phyloP scores from a whole-genome alignment of 164 flowering plant genomes.

The Pachysandra terminalis region DNA sequence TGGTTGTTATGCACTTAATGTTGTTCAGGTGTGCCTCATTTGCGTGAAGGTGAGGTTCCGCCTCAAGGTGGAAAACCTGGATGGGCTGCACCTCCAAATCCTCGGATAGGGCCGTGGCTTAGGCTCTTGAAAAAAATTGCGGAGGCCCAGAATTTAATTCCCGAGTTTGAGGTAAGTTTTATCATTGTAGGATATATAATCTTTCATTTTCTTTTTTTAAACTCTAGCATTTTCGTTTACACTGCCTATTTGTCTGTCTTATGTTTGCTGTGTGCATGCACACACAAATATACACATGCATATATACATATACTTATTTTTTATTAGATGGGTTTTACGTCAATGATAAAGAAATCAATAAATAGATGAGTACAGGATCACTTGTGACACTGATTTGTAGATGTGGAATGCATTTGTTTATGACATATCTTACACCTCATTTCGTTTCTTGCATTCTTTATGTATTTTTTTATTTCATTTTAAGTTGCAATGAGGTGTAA shows the following conservation, averaged over 20 bases:
- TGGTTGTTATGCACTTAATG: background rate
- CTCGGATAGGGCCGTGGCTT: conserved; percentile 75
- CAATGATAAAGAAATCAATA: background rate
- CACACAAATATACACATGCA: background rate
- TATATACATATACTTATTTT: too few species aligned
- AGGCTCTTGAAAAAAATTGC: conserved; percentile 60
- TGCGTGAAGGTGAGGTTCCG: conserved; percentile 53
- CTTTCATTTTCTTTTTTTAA: too few species aligned
- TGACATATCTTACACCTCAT: too few species aligned
- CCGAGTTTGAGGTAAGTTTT: conserved; percentile 69
- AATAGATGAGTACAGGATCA: background rate
- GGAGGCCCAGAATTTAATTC: conserved; percentile 41
- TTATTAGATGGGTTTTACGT: background rate
- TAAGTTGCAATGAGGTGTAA: background rate
- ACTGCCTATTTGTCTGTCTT: background rate
- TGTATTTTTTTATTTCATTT: too few species aligned
- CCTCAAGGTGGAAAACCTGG: conserved; percentile 76
- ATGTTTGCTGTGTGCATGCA: background rate
- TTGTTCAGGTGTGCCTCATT: conserved; percentile 60
- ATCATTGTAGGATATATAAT: background rate
- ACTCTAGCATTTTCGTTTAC: too few species aligned
- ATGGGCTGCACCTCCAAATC: conserved; percentile 78
- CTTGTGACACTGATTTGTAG: background rate
- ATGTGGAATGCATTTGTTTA: background rate
- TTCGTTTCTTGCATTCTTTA: background rate